These are phyloP conservation scores for Salix viminalis DNA, from an alignment of 345 rosid genomes.

Conservation along the genomic window DNA sequence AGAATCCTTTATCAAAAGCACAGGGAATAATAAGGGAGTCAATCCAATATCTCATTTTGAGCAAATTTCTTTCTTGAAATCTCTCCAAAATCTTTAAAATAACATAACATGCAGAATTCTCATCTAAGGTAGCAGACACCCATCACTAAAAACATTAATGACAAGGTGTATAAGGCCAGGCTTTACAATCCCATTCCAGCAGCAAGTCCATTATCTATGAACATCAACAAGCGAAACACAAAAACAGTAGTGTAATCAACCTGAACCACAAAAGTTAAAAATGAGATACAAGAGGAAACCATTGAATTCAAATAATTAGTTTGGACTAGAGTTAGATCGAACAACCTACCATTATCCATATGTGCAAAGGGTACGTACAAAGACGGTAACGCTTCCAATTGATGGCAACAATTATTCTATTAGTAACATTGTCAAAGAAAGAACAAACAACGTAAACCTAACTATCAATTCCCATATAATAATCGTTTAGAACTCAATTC, in stretches of 20 bases:
- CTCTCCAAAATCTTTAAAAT: not conserved
- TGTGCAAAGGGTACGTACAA: conserved; percentile 85
- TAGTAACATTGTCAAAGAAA: conserved; percentile 30
- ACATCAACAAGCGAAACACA: conserved; percentile 87
- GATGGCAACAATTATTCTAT: conserved; percentile 81
- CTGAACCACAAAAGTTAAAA: conserved; percentile 43
- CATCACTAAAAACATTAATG: not conserved
- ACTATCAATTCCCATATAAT: not conserved
- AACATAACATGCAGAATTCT: not conserved
- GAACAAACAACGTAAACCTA: not conserved
- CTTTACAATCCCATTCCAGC: conserved; percentile 98
- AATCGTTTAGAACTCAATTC: not conserved
- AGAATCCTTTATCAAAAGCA: not conserved
- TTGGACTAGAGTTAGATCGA: not conserved
- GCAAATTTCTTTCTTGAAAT: not conserved
- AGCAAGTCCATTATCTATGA: conserved; percentile 88
- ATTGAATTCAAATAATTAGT: not conserved
- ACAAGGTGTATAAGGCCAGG: not conserved
- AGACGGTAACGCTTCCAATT: conserved; percentile 75
- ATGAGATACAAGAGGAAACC: not conserved
- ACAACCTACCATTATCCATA: conserved; percentile 91
- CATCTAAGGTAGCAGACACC: not conserved
- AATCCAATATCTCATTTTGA: not conserved
- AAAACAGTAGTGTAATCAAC: conserved; percentile 90
- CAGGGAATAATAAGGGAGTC: not conserved